Base-by-base conservation (phyloP, 1,139 yeast species). In the Meyerozyma smithsonii region DNA sequence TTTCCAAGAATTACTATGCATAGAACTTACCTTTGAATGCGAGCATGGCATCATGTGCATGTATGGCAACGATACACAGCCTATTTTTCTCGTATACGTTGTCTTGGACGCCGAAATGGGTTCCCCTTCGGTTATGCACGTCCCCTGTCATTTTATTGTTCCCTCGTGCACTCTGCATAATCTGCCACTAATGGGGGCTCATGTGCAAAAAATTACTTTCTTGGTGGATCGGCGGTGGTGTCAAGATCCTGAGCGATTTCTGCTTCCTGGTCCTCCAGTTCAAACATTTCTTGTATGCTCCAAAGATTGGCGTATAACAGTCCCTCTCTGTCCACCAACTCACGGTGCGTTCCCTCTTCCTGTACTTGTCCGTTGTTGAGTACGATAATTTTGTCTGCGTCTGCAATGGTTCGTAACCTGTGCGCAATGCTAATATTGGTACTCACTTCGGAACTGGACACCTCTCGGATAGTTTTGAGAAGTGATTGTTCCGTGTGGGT, bases 361-460 rank as follows among this genome's bases (percentile, higher is more conserved):
- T 74, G 80, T 4, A 92, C 96, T 4, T 61, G 43, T 6, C 98
- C 98, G 43, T 78, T 74, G 43, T 81, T 77, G 45, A 92, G 68
- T 1, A 92, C 97, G 49, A 92, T 86, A 51, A 92, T 92, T 66
- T 87, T 87, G 56, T 92, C 97, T 5, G 96, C 77, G 58, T 92
- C 97, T 14, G 96, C 95, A 39, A 92, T 86, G 0, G 98, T 92
- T 56, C 97, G 74, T 53, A 92, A 71, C 48, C 98, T 68, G 59
- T 92, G 99, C 1, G 98, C 98, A 59, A 92, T 89, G 49, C 90
- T 85, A 7, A 94, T 80, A 50, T 89, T 86, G 1, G 98, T 94
- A 39, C 74, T 77, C 8, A 69, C 58, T 24, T 71, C 64, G 35
- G 77, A 79, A 44, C 61, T 68, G 58, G 87, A 81, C 21, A 85